A percentile compares a stretch with the other conserved stretches of the same genome.
phyloP scores from a whole-genome alignment of 2,329 filamentous ascomycete species.

The Ceratocystis eucalypticola region DNA sequence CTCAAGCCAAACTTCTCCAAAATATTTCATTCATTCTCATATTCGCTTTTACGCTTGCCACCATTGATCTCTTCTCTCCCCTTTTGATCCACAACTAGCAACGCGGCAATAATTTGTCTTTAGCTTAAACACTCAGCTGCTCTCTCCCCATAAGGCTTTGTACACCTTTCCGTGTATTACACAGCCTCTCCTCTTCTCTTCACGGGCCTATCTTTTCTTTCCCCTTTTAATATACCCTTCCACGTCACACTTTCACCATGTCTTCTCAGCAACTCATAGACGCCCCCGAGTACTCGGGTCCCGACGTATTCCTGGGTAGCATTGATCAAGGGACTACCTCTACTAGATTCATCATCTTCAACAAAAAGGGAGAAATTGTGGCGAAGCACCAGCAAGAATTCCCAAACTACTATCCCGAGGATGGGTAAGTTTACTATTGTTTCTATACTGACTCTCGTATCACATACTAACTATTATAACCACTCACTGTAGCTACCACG shows the following conservation, averaged over 20 bases:
- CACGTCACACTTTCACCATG: neutral
- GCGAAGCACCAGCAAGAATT: slow-evolving; percentile 81
- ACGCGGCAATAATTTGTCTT: neutral
- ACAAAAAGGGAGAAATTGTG: slow-evolving; percentile 61
- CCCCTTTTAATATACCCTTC: neutral
- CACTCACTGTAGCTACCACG: slow-evolving; percentile 55
- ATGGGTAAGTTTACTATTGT: slow-evolving; percentile 49
- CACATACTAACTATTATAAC: neutral
- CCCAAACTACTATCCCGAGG: slow-evolving; percentile 67
- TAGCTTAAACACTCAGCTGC: neutral
- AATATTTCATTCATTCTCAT: neutral
- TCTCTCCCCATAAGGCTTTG: neutral
- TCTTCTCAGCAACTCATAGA: slow-evolving; percentile 2
- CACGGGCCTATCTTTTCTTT: neutral
- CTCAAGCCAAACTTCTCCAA: neutral
- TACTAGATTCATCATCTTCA: slow-evolving; percentile 81
- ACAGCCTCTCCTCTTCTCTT: neutral
- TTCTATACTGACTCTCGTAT: slow-evolving; percentile 3
- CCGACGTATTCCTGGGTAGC: slow-evolving; percentile 54
- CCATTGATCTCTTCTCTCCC: neutral
- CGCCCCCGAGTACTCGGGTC: neutral
- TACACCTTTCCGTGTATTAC: slow-evolving; percentile 2
- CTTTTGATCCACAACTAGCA: neutral
- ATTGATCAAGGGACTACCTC: slow-evolving; percentile 89
- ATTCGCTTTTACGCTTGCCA: neutral